Evolutionary conservation across 345 rosid species (phyloP).

Genomic region (Acer yangbiense): DNA sequence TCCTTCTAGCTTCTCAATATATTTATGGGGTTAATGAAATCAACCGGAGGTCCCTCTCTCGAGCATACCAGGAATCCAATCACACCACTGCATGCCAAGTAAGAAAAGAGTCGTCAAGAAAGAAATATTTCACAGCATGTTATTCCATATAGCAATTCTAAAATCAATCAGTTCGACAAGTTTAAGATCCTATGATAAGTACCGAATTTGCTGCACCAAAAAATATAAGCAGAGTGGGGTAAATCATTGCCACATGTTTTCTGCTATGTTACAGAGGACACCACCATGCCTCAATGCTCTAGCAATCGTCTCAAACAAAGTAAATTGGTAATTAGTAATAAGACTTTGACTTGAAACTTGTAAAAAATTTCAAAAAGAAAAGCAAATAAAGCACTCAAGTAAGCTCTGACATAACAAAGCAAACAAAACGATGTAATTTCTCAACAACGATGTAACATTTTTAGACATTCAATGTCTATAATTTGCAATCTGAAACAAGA

Average conservation of each 20-base stretch:
- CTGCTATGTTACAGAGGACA: constrained; percentile 94
- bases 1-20: constrained; percentile 88
- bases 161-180: constrained; percentile 73
- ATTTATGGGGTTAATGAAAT: constrained; percentile 80
- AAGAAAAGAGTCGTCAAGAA: not conserved
- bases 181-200: constrained; percentile 82
- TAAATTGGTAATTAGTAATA: not conserved
- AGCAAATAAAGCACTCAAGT: not conserved
- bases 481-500: too few relatives aligned
- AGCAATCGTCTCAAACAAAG: constrained; percentile 80
- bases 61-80: constrained; percentile 89
- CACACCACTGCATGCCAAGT: constrained; percentile 62
- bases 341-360: not conserved
- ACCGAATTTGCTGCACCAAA: constrained; percentile 29
- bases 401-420: not conserved
- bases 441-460: not conserved
- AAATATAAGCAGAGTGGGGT: not conserved
- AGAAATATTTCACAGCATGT: not conserved
- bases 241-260: constrained; percentile 80
- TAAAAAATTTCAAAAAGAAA: not conserved
- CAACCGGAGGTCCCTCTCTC: constrained; percentile 75
- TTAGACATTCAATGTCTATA: not conserved
- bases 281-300: constrained; percentile 90
- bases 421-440: not conserved
- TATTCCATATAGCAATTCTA: not conserved